Evolutionary conservation across 202 grass and related monocot genomes (phyloP), one percentile per base, ranked within the genome.

Genomic region (Setaria viridis): DNA sequence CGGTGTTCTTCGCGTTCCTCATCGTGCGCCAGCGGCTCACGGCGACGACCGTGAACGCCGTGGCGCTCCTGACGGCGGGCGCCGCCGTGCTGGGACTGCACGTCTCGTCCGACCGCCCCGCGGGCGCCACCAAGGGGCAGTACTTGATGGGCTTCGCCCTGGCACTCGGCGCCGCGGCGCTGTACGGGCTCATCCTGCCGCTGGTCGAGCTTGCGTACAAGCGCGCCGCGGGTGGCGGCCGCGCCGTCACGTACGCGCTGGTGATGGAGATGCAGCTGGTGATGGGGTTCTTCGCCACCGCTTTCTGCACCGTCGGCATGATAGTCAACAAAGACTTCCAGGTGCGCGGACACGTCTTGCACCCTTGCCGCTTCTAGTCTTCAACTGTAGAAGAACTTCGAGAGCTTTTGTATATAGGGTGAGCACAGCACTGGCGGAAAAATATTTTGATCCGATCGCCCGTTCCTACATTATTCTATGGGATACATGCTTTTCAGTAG

Each of bases 261-360:
- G 93, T 98, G 70, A 69, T 98, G 74, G 95, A 98, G 91, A 89
- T 98, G 95, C 95, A 98, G 82, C 76, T 98, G 9, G 87, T 95
- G 5, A 98, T 98, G 87, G 93, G 89, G 0, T 85, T 90, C 89
- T 92, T 89, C 53, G 93, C 93, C 75, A 95, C 93, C 21, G 60
- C 73, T 0, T 80, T 98, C 70, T 94, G 91, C 85, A 84, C 70
- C 58, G 62, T 92, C 35, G 93, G 93, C 48, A 98, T 95, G 93
- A 1, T 89, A 65, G 14, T 86, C 47, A 87, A 94, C 79, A 88
- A 89, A 43, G 93, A 95, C 10, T 94, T 95, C 85, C 89, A 95
- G 93, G 93, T 95, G 62, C 79, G 62, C 20, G 17, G 5, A 0
- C 43, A 1, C 11, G 6, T 21, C 3, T 37, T 33, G 2, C 30